Conservation (phyloP, 2,329 filamentous ascomycete species). For the Aspergillus melleus region DNA sequence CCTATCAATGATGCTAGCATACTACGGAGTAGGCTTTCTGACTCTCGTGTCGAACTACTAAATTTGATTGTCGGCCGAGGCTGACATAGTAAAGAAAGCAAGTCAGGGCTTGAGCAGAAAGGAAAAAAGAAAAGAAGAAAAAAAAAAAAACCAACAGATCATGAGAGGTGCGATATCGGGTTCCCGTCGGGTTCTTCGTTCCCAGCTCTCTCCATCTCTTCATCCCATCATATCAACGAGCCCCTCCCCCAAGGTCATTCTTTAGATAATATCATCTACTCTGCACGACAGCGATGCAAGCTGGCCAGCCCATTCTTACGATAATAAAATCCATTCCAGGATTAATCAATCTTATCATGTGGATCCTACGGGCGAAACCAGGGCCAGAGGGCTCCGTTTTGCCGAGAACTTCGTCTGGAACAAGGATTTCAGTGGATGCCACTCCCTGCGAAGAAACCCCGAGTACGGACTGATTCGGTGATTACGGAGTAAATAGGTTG, state of each 20-base stretch:
- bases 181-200: not conserved
- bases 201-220: not conserved
- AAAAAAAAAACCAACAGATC: not conserved
- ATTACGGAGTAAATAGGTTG: not conserved
- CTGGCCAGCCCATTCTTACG: not conserved
- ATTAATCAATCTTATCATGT: slow-evolving; percentile 28
- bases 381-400: slow-evolving; percentile 5
- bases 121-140: not conserved
- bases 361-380: slow-evolving; percentile 13
- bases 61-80: not conserved
- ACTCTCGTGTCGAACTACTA: not conserved
- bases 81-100: too few species aligned
- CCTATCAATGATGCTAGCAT: not conserved
- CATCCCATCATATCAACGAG: not conserved
- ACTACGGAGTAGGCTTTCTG: not conserved
- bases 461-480: not conserved
- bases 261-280: not conserved
- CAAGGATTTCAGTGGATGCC: slow-evolving; percentile 5
- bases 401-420: slow-evolving; percentile 1
- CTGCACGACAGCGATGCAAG: not conserved
- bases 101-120: not conserved
- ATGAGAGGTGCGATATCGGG: not conserved
- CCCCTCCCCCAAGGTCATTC: not conserved
- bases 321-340: slow-evolving; percentile 1
- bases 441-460: not conserved